A percentile compares a stretch with the other conserved stretches of the same genome.
These are phyloP conservation scores for Arabis hirsuta DNA, from an alignment of 345 rosid genomes.

Conservation along the genomic window DNA sequence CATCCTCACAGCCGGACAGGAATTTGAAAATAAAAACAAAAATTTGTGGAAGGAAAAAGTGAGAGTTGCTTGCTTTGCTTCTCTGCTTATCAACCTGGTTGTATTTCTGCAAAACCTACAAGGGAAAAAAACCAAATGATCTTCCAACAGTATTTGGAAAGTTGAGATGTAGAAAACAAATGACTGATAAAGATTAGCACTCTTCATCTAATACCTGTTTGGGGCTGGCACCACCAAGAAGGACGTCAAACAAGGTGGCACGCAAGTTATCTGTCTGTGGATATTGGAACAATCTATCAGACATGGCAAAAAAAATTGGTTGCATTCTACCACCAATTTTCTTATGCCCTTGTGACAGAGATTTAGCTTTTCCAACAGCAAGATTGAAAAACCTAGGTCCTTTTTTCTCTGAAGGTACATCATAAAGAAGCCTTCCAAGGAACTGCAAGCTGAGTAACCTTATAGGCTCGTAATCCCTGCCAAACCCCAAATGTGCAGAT, in stretches of 20 bases:
- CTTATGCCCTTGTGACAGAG: slow-evolving; percentile 65
- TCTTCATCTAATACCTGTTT: slow-evolving; percentile 68
- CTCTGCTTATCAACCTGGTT: slow-evolving; percentile 64
- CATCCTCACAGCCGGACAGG: slow-evolving; percentile 69
- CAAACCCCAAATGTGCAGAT: slow-evolving; percentile 18
- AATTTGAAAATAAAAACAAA: slow-evolving; percentile 74
- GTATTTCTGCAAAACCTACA: slow-evolving; percentile 83
- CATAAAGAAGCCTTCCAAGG: slow-evolving; percentile 88
- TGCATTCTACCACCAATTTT: slow-evolving; percentile 61
- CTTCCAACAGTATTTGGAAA: slow-evolving; percentile 27
- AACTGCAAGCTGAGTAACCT: slow-evolving; percentile 96
- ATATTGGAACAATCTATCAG: slow-evolving; percentile 77
- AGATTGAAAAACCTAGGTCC: slow-evolving; percentile 81
- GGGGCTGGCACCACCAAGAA: slow-evolving; percentile 99
- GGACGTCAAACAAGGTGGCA: slow-evolving; percentile 91
- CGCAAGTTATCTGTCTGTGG: slow-evolving; percentile 85
- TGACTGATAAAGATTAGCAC: slow-evolving; percentile 4
- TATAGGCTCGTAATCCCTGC: slow-evolving; percentile 87
- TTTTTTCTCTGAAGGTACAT: slow-evolving; percentile 85
- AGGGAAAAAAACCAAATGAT: slow-evolving; percentile 8
- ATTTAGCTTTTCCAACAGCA: slow-evolving; percentile 73
- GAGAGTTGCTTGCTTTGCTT: slow-evolving; percentile 65
- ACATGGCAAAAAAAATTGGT: slow-evolving; percentile 72
- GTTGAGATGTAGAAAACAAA: slow-evolving; percentile 22
- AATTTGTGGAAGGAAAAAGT: slow-evolving; percentile 84